Conservation (phyloP, 768 basidiomycete species). For the Suillus ampliporus region DNA sequence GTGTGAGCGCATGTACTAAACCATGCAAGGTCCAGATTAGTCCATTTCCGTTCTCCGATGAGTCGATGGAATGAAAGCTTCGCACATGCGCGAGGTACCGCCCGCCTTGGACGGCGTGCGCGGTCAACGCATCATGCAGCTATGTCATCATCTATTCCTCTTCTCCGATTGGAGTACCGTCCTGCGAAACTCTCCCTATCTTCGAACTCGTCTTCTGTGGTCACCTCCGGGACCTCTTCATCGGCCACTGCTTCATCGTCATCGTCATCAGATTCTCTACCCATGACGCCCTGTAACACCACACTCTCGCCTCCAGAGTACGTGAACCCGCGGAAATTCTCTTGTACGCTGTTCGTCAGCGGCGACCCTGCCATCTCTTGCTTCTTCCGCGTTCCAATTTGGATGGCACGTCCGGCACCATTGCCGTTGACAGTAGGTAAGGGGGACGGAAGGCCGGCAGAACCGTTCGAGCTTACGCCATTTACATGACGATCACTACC, state of each 20-base stretch:
- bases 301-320: slow-evolving; percentile 80
- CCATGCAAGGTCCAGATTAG: slow-evolving; percentile 27
- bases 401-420: slow-evolving; percentile 44
- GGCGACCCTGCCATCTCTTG: slow-evolving; percentile 60
- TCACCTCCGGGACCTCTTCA: slow-evolving; percentile 52
- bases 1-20: slow-evolving; percentile 12
- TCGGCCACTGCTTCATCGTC: slow-evolving; percentile 55
- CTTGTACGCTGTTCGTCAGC: slow-evolving; percentile 91
- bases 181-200: slow-evolving; percentile 69
- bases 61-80: slow-evolving; percentile 3
- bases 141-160: slow-evolving; percentile 43
- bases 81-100: neutral
- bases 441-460: neutral
- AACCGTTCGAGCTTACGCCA: slow-evolving; percentile 17
- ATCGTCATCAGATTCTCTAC: slow-evolving; percentile 37
- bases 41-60: slow-evolving; percentile 19
- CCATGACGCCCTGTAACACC: slow-evolving; percentile 46
- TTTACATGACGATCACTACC: slow-evolving; percentile 56
- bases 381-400: slow-evolving; percentile 56
- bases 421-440: slow-evolving; percentile 23
- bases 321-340: slow-evolving; percentile 96
- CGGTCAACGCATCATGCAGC: slow-evolving; percentile 29
- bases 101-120: slow-evolving; percentile 1
- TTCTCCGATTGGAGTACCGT: slow-evolving; percentile 68
- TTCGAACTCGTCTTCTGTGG: slow-evolving; percentile 80